Evolutionary conservation across 768 basidiomycete genomes (phyloP), one percentile per base, ranked within the genome.

Genomic region (Saitozyma podzolica): DNA sequence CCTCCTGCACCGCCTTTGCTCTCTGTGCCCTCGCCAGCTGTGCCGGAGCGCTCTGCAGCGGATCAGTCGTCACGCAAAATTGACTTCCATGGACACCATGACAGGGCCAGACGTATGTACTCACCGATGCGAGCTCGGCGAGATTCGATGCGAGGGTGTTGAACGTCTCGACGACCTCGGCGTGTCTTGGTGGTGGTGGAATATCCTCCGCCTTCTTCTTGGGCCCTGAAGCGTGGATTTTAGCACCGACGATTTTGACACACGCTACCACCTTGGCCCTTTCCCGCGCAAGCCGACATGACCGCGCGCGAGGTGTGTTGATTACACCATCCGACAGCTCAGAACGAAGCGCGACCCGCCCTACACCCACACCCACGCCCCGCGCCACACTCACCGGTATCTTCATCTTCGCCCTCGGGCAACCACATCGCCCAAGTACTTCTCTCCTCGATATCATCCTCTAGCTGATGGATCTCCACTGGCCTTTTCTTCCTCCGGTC

Each of bases 401-500:
- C 45, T 6, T 66, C 67, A 13, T 61, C 66, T 16, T 73, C 64
- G 9, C 65, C 70, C 48, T 72, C 70, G 20, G 75, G 72, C 43
- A 72, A 43, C 70, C 70, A 76, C 43, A 74, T 72, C n/a, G 62
- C 66, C 19, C 51, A 51, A 9, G 56, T 54, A 39, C 65, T 40
- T 29, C 65, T 58, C 50, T 54, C 42, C 56, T 74, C 64, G 47
- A 82, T 76, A 52, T 84, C 80, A 43, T 73, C 66, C 58, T 86
- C 70, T 40, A 82, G 57, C 8, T 69, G 62, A 61, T 84, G 83
- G 16, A 88, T 82, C 60, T 86, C 83, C 17, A 67, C 72, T 0
- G 91, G 92, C 48, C 83, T 80, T 9, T 81, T 84, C 53, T 88
- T 86, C 51, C 91, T 84, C 61, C 85, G 85, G 54, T 84, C 84